A percentile compares a stretch with the other conserved stretches of the same genome.
Evolutionary conservation across 768 basidiomycete species (phyloP).

Genomic region (Gloeopeniophorella convolvens): DNA sequence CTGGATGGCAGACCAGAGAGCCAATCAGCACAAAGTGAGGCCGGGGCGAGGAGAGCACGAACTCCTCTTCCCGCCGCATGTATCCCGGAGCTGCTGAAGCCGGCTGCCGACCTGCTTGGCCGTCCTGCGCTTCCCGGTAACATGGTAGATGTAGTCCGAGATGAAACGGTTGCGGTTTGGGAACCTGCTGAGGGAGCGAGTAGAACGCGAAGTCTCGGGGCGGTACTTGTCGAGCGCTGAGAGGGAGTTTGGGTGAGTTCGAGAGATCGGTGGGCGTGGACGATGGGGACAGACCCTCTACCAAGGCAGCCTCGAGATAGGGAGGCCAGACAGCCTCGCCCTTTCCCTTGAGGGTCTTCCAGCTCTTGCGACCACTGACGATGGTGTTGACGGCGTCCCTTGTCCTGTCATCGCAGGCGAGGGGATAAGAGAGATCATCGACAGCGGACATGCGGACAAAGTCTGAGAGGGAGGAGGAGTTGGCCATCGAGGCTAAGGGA

Average conservation of each 20-base stretch:
- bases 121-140: constrained; percentile 63
- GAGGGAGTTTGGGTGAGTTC: constrained; percentile 9
- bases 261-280: not conserved
- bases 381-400: constrained; percentile 59
- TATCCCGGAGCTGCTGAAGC: constrained; percentile 71
- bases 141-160: constrained; percentile 65
- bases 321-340: constrained; percentile 78
- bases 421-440: constrained; percentile 20
- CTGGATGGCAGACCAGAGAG: constrained; percentile 12
- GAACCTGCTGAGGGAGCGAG: constrained; percentile 65
- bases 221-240: constrained; percentile 65
- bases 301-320: constrained; percentile 67
- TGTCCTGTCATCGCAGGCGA: constrained; percentile 23
- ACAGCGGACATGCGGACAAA: constrained; percentile 22
- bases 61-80: constrained; percentile 66
- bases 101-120: constrained; percentile 80
- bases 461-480: constrained; percentile 18
- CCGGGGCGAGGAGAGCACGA: constrained; percentile 29
- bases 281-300: constrained; percentile 48
- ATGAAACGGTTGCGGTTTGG: constrained; percentile 78
- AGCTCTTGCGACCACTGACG: constrained; percentile 63
- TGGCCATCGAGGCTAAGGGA: constrained; percentile 15
- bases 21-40: constrained; percentile 10
- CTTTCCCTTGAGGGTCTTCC: constrained; percentile 63
- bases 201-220: constrained; percentile 67